Percentiles rank a stretch among this genome's conserved stretches.
Conservation (phyloP, 1,284 basidiomycete species). For the Apiotrichum porosum region DNA sequence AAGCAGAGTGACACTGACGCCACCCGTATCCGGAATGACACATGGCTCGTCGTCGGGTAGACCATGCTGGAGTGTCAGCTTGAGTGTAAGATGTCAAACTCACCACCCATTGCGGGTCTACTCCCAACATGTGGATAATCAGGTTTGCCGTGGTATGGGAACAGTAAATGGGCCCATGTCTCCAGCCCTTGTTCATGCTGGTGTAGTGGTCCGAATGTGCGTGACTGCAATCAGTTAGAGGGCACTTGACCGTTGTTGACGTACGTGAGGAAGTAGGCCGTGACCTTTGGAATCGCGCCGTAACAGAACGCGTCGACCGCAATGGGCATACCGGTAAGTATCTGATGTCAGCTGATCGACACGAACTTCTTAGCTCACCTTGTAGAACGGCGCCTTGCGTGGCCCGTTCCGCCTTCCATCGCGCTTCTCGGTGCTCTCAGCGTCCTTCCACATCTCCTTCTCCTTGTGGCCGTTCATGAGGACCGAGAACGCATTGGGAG, state of each 20-base stretch:
- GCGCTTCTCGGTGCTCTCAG: conserved; percentile 48
- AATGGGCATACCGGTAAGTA: conserved; percentile 93
- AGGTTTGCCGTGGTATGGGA: conserved; percentile 86
- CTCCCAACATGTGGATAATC: conserved; percentile 80
- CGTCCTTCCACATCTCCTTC: conserved; percentile 77
- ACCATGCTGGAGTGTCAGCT: conserved; percentile 38
- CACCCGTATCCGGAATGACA: conserved; percentile 72
- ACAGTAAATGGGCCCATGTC: conserved; percentile 88
- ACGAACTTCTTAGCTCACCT: conserved; percentile 52
- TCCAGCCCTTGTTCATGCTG: conserved; percentile 80
- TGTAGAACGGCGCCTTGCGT: conserved; percentile 85
- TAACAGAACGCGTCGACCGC: conserved; percentile 94
- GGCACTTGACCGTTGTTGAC: conserved; percentile 22
- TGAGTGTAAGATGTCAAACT: conserved; percentile 40
- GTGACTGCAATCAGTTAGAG: conserved; percentile 57
- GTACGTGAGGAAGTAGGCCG: conserved; percentile 82
- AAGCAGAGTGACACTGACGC: conserved; percentile 86
- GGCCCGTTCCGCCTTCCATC: conserved; percentile 54
- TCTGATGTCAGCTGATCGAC: conserved; percentile 24
- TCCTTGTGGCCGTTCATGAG: conserved; percentile 79
- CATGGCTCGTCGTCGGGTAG: conserved; percentile 74
- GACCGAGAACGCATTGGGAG: conserved; percentile 62
- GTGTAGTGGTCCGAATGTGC: conserved; percentile 95
- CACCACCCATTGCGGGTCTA: conserved; percentile 80
- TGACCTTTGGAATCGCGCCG: conserved; percentile 79